Conservation (phyloP, 257 asterid genomes). For the Solanum sitiens region DNA sequence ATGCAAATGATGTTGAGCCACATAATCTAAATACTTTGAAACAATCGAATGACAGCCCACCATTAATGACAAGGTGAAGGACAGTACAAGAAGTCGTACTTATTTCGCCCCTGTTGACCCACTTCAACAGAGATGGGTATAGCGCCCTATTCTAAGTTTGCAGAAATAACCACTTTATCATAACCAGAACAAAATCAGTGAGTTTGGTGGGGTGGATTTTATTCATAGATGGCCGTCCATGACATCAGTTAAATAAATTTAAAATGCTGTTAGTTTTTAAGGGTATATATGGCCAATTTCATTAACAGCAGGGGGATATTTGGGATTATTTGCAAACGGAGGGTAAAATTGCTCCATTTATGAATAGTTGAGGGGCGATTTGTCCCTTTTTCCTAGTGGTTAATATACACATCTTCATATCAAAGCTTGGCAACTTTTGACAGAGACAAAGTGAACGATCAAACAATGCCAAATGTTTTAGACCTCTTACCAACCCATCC, state of each 20-base stretch:
- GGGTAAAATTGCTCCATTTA: neutral
- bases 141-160: neutral
- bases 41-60: neutral
- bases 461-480: neutral
- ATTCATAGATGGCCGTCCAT: neutral
- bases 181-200: neutral
- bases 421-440: neutral
- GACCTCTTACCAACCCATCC: slow-evolving; percentile 95
- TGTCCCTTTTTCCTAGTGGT: neutral
- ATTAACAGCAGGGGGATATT: neutral
- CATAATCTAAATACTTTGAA: neutral
- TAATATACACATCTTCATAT: neutral
- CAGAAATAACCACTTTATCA: neutral
- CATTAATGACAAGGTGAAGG: neutral
- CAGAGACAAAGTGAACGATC: neutral
- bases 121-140: neutral
- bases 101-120: neutral
- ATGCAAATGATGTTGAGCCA: neutral
- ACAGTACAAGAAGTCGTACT: neutral
- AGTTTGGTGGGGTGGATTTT: neutral
- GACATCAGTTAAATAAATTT: neutral
- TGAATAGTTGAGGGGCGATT: neutral
- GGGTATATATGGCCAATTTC: neutral
- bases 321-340: neutral
- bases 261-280: neutral